Evolutionary conservation across 2,329 filamentous ascomycete genomes (phyloP).

Genomic region (Alternaria hordeiaustralica): DNA sequence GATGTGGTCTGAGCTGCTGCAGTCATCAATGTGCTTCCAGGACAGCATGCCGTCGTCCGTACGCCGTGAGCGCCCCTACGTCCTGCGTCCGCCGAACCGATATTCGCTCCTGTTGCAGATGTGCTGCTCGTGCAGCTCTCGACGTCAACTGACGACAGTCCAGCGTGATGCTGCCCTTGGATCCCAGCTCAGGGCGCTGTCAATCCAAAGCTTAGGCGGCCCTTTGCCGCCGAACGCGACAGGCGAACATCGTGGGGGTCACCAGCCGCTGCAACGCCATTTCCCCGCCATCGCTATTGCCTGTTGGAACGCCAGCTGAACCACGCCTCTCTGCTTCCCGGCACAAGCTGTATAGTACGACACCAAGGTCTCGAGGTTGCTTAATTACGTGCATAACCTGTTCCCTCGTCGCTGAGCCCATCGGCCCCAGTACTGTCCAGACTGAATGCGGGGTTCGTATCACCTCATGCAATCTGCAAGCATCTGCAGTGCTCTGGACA

Average conservation of each 20-base stretch:
- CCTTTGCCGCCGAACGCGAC: conserved; percentile 23
- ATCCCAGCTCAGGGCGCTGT: conserved; percentile 8
- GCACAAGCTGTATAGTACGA: conserved; percentile 6
- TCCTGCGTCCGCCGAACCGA: conserved; percentile 9
- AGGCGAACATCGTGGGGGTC: conserved; percentile 17
- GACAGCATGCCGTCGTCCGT: conserved; percentile 8
- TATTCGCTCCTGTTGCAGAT: conserved; percentile 5
- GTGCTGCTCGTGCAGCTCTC: background rate
- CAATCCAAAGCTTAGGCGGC: conserved; percentile 16
- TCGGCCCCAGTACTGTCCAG: background rate
- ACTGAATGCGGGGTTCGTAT: conserved; percentile 16
- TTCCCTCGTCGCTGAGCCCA: background rate
- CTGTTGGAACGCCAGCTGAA: background rate
- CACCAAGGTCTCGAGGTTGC: background rate
- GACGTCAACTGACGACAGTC: conserved; percentile 4
- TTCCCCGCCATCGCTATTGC: conserved; percentile 1
- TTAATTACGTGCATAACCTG: background rate
- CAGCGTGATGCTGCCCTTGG: conserved; percentile 4
- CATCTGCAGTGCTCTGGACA: conserved; percentile 9
- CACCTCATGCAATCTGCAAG: conserved; percentile 10
- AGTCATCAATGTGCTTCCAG: conserved; percentile 11
- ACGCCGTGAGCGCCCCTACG: background rate
- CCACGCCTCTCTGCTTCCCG: conserved; percentile 9
- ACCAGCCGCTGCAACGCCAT: background rate
- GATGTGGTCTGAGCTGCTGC: conserved; percentile 12